Evolutionary conservation across 2,329 filamentous ascomycete genomes (phyloP).

Genomic region (Phoma herbarum): DNA sequence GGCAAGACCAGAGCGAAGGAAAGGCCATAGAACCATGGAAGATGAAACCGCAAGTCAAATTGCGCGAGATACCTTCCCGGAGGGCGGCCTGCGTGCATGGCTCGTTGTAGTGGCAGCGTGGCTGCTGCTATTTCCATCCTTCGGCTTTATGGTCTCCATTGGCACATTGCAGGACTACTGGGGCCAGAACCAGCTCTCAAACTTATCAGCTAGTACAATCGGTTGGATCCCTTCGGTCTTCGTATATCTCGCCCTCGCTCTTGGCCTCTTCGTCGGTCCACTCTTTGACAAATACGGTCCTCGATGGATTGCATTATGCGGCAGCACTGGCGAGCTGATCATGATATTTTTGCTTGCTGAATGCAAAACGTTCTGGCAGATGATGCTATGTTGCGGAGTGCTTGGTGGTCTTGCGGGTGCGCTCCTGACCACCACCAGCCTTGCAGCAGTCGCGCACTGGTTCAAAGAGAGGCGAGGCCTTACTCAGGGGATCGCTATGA

Average conservation of each 20-base stretch:
- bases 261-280: slow-evolving; percentile 85
- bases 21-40: slow-evolving; percentile 21
- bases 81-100: slow-evolving; percentile 53
- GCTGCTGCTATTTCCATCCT: slow-evolving; percentile 44
- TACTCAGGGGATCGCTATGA: slow-evolving; percentile 53
- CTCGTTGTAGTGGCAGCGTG: slow-evolving; percentile 51
- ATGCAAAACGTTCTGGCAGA: slow-evolving; percentile 53
- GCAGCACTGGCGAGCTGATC: slow-evolving; percentile 37
- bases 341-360: slow-evolving; percentile 48
- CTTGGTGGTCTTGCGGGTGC: slow-evolving; percentile 52
- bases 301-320: slow-evolving; percentile 45
- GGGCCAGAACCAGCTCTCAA: slow-evolving; percentile 72
- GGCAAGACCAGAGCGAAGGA: not conserved
- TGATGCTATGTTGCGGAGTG: slow-evolving; percentile 53
- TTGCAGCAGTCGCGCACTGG: slow-evolving; percentile 52
- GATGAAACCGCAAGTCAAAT: slow-evolving; percentile 28
- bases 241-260: slow-evolving; percentile 81
- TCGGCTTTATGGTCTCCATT: slow-evolving; percentile 57
- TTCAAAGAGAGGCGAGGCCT: slow-evolving; percentile 50
- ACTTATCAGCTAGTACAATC: slow-evolving; percentile 68
- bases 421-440: slow-evolving; percentile 50
- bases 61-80: slow-evolving; percentile 47
- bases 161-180: slow-evolving; percentile 85
- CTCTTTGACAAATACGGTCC: slow-evolving; percentile 63
- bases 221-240: slow-evolving; percentile 95